Base-by-base conservation (phyloP, 768 basidiomycete genomes). In the Mycena metata region DNA sequence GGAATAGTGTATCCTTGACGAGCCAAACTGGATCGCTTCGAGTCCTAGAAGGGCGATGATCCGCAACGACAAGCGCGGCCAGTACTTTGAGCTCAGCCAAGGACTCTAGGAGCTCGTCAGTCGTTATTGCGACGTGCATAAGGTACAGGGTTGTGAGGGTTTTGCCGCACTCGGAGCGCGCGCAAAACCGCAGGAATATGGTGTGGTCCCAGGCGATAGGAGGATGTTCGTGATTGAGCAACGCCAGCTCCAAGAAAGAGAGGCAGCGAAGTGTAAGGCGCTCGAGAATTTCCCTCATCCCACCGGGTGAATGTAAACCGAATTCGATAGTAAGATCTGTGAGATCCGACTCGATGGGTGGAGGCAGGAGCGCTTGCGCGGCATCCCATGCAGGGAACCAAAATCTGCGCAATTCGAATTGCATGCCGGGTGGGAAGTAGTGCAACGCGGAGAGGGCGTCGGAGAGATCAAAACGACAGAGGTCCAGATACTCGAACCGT, bases 351-450 rank as follows among this genome's bases (percentile, higher is more conserved):
- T 36, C 57, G 30, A 24, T 17, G 21, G 45, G 50, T n/a, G 21
- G 47, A 15, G 33, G 64, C 7, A n/a, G 26, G 8, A 45, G n/a
- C n/a, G 11, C n/a, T 11, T 39, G 47, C 24, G 5, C n/a, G 17
- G 17, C 17, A 9, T 19, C n/a, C 36, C 9, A 17, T 23, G 21
- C 36, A 1, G 9, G 42, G 13, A 26, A 54, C 26, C 55, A 11
- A 17, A 67, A 21, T 39, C 66, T 41, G 41, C 66, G 66, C 51
- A 67, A 15, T 50, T 62, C 66, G 60, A 67, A 67, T 24, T 56
- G 52, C 35, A 67, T 21, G 43, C 46, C 54, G 19, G 66, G 60
- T 11, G 66, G 60, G 30, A 61, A 62, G 21, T 57, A 50, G 24
- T 41, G 51, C 33, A 57, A 23, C 10, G 49, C 45, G 1, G 59